Percentiles rank a stretch among this genome's conserved stretches.
Evolutionary conservation across 2,329 filamentous ascomycete species (phyloP).

Genomic region (Torrubiellomyces zombiae): DNA sequence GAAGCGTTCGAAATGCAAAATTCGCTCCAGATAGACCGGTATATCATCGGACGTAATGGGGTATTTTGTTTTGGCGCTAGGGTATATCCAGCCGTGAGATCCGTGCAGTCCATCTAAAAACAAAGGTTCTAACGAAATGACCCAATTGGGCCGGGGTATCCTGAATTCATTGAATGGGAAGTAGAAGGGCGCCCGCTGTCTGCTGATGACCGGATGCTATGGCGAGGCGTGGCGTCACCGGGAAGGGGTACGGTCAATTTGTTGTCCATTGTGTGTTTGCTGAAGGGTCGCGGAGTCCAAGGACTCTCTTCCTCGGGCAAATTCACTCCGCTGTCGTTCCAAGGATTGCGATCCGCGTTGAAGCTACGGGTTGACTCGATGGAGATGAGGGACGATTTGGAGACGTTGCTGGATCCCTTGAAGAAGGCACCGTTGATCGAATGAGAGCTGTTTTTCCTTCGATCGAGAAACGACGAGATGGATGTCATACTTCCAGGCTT

Average conservation of each 20-base stretch:
- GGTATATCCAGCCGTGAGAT: slow-evolving; percentile 50
- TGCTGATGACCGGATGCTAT: slow-evolving; percentile 68
- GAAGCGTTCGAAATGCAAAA: slow-evolving; percentile 6
- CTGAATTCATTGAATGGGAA: slow-evolving; percentile 88
- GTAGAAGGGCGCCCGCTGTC: slow-evolving; percentile 86
- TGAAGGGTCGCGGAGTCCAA: slow-evolving; percentile 45
- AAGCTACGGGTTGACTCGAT: slow-evolving; percentile 89
- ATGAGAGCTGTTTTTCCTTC: slow-evolving; percentile 85
- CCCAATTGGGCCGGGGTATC: slow-evolving; percentile 86
- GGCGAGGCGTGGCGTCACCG: slow-evolving; percentile 71
- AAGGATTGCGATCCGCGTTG: slow-evolving; percentile 84
- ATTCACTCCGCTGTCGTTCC: slow-evolving; percentile 96
- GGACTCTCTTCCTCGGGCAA: slow-evolving; percentile 72
- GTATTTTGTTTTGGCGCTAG: slow-evolving; percentile 44
- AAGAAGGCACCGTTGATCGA: slow-evolving; percentile 73
- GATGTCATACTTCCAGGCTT: slow-evolving; percentile 92
- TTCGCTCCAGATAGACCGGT: slow-evolving; percentile 1
- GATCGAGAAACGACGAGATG: slow-evolving; percentile 87
- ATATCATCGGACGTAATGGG: slow-evolving; percentile 17
- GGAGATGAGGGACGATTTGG: slow-evolving; percentile 88
- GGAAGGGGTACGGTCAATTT: slow-evolving; percentile 51
- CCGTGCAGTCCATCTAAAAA: slow-evolving; percentile 30
- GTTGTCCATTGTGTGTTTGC: slow-evolving; percentile 46
- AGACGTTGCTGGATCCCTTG: slow-evolving; percentile 80
- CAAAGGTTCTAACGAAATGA: slow-evolving; percentile 63